Evolutionary conservation across 441 rosid genomes (phyloP), one percentile per base, ranked within the genome.

Genomic region (Gossypium davidsonii): DNA sequence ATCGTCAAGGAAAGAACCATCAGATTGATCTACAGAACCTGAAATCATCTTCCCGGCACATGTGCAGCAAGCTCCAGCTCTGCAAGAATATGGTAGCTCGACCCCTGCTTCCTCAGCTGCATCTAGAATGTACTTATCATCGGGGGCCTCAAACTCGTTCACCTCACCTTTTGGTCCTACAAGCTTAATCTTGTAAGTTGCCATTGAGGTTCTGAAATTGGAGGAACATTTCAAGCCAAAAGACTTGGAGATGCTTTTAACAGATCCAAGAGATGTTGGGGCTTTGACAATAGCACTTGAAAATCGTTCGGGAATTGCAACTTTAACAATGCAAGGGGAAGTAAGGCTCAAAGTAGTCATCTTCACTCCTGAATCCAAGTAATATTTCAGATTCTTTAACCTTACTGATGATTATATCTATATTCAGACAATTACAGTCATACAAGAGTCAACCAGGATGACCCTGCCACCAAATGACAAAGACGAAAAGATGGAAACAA

Each of bases 21-120:
- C 97, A 0, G 89, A 85, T 74, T 91, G 98, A 64, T 87, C 97
- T 23, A 91, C 97, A 0, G 85, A 18, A 0, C 96, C 97, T 0
- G 82, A 42, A 55, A 21, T 81, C 59, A 92, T 53, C 84, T 86
- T 75, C 74, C 98, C 98, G 0, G 92, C 92, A n/a, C 98, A 94
- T 26, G 96, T 90, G 6, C 91, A 94, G 82, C 99, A 92, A 0
- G 98, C 91, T 8, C 98, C 98, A 0, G 97, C 98, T 77, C 93
- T 81, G 85, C 98, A 92, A 1, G 98, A 92, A 74, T 86, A 92
- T 4, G 98, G 99, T 80, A 92, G 78, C 7, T 94, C 99, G 1
- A 91, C 55, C 67, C 96, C 98, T 0, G 92, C 97, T 18, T 70
- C 66, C 81, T 92, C 98, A 8, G 94, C 96, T 10, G 96, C 79